These are phyloP conservation scores for Toxicodendron radicans DNA, from an alignment of 345 rosid species.

Conservation along the genomic window DNA sequence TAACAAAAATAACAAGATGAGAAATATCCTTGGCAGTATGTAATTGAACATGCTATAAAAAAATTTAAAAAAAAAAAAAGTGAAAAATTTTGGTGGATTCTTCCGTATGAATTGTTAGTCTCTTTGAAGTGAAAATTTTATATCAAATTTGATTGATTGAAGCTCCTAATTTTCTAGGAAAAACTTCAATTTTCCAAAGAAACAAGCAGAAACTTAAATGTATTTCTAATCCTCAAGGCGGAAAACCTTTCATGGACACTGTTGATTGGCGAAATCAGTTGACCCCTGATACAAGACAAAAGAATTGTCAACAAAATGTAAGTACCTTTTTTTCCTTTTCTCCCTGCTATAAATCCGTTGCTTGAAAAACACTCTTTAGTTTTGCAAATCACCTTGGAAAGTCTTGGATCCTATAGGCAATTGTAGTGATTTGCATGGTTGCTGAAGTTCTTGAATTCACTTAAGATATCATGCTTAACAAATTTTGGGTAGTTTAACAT, in stretches of 20 bases:
- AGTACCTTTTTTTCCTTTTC: not conserved
- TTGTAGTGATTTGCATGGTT: not conserved
- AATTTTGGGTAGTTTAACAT: too few species aligned
- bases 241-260: conserved; percentile 39
- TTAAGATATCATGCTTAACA: too few species aligned
- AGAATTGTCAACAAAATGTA: conserved; percentile 36
- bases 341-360: not conserved
- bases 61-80: too few species aligned
- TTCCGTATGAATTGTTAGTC: too few species aligned
- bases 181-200: not conserved
- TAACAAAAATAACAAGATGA: too few species aligned
- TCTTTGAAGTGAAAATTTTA: too few species aligned
- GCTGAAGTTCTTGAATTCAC: not conserved
- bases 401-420: not conserved
- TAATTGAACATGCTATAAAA: too few species aligned
- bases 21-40: too few species aligned
- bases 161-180: not conserved
- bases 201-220: conserved; percentile 21
- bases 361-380: not conserved
- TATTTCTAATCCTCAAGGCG: conserved; percentile 40
- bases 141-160: not conserved
- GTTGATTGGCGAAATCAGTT: conserved; percentile 64
- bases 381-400: not conserved
- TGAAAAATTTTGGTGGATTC: too few species aligned
- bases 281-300: conserved; percentile 40